Base-by-base conservation (phyloP, 352 stramenopile genomes). In the Saprolegnia diclina region DNA sequence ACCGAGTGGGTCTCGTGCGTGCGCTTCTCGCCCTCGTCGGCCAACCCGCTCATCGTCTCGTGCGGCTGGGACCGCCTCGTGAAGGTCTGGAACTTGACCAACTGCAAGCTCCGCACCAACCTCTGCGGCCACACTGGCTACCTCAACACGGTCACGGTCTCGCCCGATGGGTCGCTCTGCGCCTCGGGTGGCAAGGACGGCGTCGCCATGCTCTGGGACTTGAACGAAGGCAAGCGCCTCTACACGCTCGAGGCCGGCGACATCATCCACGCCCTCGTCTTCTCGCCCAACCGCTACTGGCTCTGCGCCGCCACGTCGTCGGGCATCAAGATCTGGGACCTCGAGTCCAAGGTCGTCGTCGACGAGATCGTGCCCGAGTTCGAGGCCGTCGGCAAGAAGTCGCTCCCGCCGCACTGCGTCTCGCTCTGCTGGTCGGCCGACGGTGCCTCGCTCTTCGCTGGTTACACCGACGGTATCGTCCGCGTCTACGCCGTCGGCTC, bases 291-390 rank as follows among this genome's bases (percentile, higher is more conserved):
- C 91, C 94, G 97, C 67, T 99, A 99, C 93, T 99, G 97, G 98
- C 83, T 99, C 71, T 99, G 96, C 83, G 97, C 98, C 56, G 97
- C 97, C 69, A 99, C 98, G 40, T 96, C 96, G 64, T 94, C 96
- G 66, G 88, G 88, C 80, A 99, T 99, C 88, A 99, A 99, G 91
- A 99, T 99, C 85, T 99, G 97, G 97, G 97, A 99, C 80, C 87
- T 99, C 40, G 97, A 99, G 83, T 97, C 85, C 65, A 99, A 99
- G 95, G 86, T 98, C 71, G 87, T 99, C 24, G 97, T 99, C 48
- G 96, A 98, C 80, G 97, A 99, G 73, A 81, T 99, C 71, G 81
- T 89, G 68, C 94, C 95, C 5, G 91, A 98, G 71, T 89, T 98
- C 65, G 87, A 95, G 73, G 76, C 85, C 71, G 92, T 94, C 77